These are phyloP conservation scores for Clavariopsis aquatica DNA, from an alignment of 495 filamentous ascomycete genomes.

Conservation along the genomic window DNA sequence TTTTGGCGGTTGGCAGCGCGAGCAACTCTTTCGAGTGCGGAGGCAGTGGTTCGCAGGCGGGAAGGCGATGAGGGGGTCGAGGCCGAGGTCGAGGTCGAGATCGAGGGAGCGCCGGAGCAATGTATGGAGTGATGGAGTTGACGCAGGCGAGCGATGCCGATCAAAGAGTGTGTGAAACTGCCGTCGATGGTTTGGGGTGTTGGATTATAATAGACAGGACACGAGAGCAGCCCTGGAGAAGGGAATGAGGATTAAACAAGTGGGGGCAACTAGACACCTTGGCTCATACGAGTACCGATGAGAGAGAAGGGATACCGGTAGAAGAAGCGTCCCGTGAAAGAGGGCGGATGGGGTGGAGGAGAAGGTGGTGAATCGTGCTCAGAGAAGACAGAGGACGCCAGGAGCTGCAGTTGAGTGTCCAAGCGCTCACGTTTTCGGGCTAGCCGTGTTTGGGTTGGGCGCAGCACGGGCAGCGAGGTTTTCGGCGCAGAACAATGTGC, in stretches of 20 bases:
- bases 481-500: background rate
- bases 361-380: background rate
- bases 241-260: conserved; percentile 34
- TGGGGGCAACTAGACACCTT: conserved; percentile 20
- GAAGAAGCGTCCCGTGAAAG: conserved; percentile 14
- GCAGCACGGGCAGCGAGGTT: background rate
- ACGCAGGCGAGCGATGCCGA: conserved; percentile 7
- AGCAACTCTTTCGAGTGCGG: conserved; percentile 21
- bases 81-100: conserved; percentile 4
- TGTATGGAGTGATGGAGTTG: conserved; percentile 6
- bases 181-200: conserved; percentile 19
- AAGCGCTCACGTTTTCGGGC: too few relatives aligned
- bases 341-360: conserved; percentile 2
- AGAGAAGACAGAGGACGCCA: background rate
- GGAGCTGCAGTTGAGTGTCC: too few relatives aligned
- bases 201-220: conserved; percentile 40
- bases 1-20: conserved; percentile 7
- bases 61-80: background rate
- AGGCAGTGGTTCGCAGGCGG: conserved; percentile 16
- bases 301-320: conserved; percentile 11
- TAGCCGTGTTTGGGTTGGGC: background rate
- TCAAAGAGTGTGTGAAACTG: conserved; percentile 34
- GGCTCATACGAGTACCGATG: conserved; percentile 13
- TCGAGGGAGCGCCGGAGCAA: conserved; percentile 6
- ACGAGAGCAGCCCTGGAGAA: conserved; percentile 28